Evolutionary conservation across 768 basidiomycete species (phyloP), one percentile per base, ranked within the genome.

Genomic region (Inosperma sp.): DNA sequence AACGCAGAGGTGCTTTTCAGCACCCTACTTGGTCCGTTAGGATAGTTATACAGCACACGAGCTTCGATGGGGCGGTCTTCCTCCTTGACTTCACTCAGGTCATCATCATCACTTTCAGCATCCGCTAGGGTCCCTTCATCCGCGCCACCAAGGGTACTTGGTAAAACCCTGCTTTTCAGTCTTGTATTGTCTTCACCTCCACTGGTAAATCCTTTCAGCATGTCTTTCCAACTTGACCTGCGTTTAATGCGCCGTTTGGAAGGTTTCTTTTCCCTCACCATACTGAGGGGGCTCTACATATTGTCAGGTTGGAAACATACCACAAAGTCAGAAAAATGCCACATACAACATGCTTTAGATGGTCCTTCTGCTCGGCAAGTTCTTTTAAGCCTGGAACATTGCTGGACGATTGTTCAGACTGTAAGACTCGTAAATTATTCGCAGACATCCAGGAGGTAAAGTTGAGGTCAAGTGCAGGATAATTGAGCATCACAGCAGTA

Each of bases 391-490:
- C 84, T 22, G 86, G 80, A 12, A 97, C 72, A 65, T 89, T 80
- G 0, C 86, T 82, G 12, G 87, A 84, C 1, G 92, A 93, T 62
- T 92, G 89, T 65, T 98, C 94, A 3, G 86, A 81, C 47, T 87
- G 81, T 12, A 98, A 74, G 23, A 95, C 86, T 4, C 81, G 83
- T 49, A 97, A 74, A 65, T 97, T 83, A 16, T 79, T 79, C 7
- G 83, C 82, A 0, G 88, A 79, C 91, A 93, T 93, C 95, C 95
- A 98, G 17, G 93, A 95, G 0, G 92, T 93, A 62, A 95, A 97
- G 66, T 98, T 97, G 73, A 99, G 98, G 66, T 98, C 94, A 37
- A 98, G 78, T 21, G 88, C 88, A 0, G 94, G 82, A 67, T 98
- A 99, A 57, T 83, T 91, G 48, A 95, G 79, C 23, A 96, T 83